These are phyloP conservation scores for Pugionium cornutum DNA, from an alignment of 345 rosid species.

Conservation along the genomic window DNA sequence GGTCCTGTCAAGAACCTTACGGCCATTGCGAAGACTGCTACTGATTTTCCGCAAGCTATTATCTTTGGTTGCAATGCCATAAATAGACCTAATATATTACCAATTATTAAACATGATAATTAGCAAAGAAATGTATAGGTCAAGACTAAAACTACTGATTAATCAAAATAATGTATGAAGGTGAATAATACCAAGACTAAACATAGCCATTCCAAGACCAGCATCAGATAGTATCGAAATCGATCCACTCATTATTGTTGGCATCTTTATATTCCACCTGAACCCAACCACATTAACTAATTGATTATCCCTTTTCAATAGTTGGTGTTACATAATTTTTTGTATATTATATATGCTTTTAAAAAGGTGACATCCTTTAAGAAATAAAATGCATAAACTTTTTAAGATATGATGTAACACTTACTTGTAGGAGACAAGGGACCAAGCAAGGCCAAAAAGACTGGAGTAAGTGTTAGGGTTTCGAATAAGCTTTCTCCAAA, in stretches of 20 bases:
- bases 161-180: not conserved
- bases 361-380: too few species aligned
- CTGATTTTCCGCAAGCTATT: constrained; percentile 78
- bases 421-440: constrained; percentile 64
- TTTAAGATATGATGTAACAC: not conserved
- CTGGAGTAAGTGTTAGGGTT: constrained; percentile 81
- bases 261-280: constrained; percentile 80
- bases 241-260: constrained; percentile 64
- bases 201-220: constrained; percentile 91
- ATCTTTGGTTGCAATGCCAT: constrained; percentile 86
- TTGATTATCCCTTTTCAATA: too few species aligned
- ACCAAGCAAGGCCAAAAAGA: constrained; percentile 69
- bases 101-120: not conserved
- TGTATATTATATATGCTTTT: too few species aligned
- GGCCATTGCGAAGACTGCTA: constrained; percentile 79
- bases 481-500: constrained; percentile 72
- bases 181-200: constrained; percentile 64
- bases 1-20: constrained; percentile 83
- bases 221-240: constrained; percentile 73
- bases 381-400: too few species aligned
- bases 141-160: too few species aligned
- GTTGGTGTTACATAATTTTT: too few species aligned
- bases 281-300: too few species aligned
- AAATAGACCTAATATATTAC: constrained; percentile 54
- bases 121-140: not conserved